Percentiles rank a stretch among this genome's conserved stretches.
Conservation (phyloP, 129 eudicot species). For the Ambrosia trifida region DNA sequence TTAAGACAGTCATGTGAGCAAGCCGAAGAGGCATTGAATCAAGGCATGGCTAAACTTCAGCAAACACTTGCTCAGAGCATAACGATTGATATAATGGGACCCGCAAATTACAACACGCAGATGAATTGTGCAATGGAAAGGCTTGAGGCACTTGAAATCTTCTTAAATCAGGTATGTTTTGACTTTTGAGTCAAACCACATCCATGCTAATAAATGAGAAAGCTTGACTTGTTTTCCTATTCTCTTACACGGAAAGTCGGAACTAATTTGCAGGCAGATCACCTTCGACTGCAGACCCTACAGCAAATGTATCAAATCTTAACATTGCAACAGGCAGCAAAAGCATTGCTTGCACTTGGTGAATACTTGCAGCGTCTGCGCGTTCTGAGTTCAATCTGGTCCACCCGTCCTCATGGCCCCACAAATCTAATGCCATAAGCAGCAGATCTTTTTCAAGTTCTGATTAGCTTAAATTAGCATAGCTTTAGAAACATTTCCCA, state of each 20-base stretch:
- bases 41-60: conserved; percentile 87
- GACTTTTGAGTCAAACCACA: background rate
- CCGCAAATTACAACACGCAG: conserved; percentile 49
- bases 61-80: conserved; percentile 76
- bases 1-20: conserved; percentile 72
- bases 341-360: conserved; percentile 78
- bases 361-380: conserved; percentile 90
- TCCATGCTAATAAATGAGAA: conserved; percentile 13
- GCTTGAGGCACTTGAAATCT: conserved; percentile 74
- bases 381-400: conserved; percentile 78
- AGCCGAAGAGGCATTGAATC: conserved; percentile 90
- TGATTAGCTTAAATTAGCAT: conserved; percentile 14
- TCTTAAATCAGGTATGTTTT: conserved; percentile 65
- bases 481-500: conserved; percentile 26
- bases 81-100: conserved; percentile 32
- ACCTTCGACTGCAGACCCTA: conserved; percentile 75
- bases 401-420: conserved; percentile 57
- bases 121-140: conserved; percentile 64
- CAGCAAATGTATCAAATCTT: conserved; percentile 63
- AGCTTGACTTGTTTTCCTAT: background rate
- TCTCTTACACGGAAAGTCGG: background rate
- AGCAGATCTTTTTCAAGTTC: background rate
- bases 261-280: conserved; percentile 66
- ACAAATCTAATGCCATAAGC: conserved; percentile 27
- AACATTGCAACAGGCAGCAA: conserved; percentile 76